Percentiles rank a stretch among this genome's conserved stretches.
Conservation (phyloP, 306 rosid species). For the Geum urbanum region DNA sequence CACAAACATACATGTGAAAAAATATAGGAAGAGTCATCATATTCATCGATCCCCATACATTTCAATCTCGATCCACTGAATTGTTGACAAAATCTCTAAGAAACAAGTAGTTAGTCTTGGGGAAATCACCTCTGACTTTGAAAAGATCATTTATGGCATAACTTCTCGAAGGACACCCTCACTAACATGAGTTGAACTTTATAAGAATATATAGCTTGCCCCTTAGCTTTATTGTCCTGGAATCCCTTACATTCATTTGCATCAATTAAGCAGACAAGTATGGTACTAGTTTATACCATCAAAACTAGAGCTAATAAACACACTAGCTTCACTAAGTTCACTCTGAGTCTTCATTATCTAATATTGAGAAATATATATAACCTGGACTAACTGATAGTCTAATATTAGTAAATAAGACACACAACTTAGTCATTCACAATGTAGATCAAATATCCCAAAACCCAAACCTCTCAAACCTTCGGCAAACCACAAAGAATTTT, state of each 20-base stretch:
- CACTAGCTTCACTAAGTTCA: too few relatives aligned
- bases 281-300: neutral
- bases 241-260: neutral
- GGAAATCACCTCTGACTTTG: too few relatives aligned
- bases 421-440: neutral
- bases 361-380: neutral
- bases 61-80: too few relatives aligned
- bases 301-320: neutral
- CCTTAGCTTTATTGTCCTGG: constrained; percentile 45
- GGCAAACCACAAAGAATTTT: constrained; percentile 68
- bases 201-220: constrained; percentile 35
- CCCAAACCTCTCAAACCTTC: constrained; percentile 47
- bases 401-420: neutral
- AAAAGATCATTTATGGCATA: too few relatives aligned
- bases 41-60: too few relatives aligned
- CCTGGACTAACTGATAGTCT: neutral
- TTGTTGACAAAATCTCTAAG: too few relatives aligned
- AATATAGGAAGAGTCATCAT: too few relatives aligned
- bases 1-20: too few relatives aligned
- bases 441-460: constrained; percentile 5
- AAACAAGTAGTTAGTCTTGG: too few relatives aligned
- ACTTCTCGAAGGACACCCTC: constrained; percentile 81
- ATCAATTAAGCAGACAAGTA: neutral
- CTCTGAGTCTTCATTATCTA: neutral
- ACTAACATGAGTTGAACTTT: constrained; percentile 76